phyloP scores from a whole-genome alignment of 108 stramenopile species.

The Aurantiochytrium sp. region DNA sequence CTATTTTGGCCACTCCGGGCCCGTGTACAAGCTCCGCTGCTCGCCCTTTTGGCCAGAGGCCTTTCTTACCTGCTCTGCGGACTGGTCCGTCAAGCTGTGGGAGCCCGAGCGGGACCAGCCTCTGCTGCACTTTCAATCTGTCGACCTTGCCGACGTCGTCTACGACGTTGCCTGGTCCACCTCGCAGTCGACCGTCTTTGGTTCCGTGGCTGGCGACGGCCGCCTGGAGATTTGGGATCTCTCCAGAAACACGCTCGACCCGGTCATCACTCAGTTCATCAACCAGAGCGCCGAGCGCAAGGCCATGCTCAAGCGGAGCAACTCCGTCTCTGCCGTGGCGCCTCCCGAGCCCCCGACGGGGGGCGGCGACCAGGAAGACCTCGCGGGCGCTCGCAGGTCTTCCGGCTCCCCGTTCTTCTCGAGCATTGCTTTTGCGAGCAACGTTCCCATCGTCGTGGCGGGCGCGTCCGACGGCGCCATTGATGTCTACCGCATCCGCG shows the following conservation, averaged over 20 bases:
- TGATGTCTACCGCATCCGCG: conserved; percentile 36
- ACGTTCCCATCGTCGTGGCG: conserved; percentile 34
- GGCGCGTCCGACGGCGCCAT: conserved; percentile 22
- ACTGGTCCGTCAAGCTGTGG: conserved; percentile 58
- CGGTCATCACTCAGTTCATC: conserved; percentile 33
- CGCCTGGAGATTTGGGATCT: conserved; percentile 59
- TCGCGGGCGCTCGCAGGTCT: not conserved
- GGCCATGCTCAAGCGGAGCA: not conserved
- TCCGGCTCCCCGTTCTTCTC: not conserved
- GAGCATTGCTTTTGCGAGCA: not conserved
- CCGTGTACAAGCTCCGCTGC: conserved; percentile 57
- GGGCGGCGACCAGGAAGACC: too few species aligned
- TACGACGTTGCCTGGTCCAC: conserved; percentile 61
- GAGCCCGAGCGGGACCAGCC: conserved; percentile 8
- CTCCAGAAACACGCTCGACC: conserved; percentile 41
- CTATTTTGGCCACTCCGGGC: conserved; percentile 52
- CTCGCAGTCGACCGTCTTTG: conserved; percentile 49
- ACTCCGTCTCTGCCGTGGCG: not conserved
- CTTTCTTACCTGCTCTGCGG: conserved; percentile 56
- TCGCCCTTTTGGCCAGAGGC: conserved; percentile 47
- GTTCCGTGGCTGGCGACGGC: conserved; percentile 55
- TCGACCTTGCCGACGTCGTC: conserved; percentile 46
- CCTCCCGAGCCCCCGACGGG: conserved; percentile 7
- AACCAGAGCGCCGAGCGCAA: conserved; percentile 12
- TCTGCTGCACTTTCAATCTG: conserved; percentile 38